Evolutionary conservation across 495 filamentous ascomycete species (phyloP), one percentile per base, ranked within the genome.

Genomic region (Aspergillus ostianus): DNA sequence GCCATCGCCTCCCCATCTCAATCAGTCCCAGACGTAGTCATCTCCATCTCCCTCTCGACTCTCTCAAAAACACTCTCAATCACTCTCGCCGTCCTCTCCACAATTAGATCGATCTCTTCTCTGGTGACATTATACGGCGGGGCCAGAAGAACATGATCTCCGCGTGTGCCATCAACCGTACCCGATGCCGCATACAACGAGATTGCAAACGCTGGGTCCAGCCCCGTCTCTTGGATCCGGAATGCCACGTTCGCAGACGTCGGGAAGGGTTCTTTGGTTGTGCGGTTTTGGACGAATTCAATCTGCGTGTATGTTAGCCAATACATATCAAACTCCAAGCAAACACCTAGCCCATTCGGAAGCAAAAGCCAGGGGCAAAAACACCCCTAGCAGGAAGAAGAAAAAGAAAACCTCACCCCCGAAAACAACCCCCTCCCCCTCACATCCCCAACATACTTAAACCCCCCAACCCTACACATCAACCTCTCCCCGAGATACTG

Each of bases 61-160:
- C 65, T 63, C 0, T 51, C 53, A 66, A 80, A 73, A 8, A 78
- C 73, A 27, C 64, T 70, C 4, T 66, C 58, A 13, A 80, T 32
- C 41, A 79, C 73, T 50, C 56, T 64, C 3, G 26, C 71, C 5
- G 81, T 72, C 5, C 64, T 71, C 20, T 78, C 67, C 32, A 85
- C 79, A 53, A 90, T 85, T 51, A 71, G 73, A 60, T 86, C 82
- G 55, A 91, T 79, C 30, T 90, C 87, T 12, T 83, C 80, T 32
- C 68, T 70, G 0, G 81, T 83, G 48, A 89, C 77, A 57, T 82
- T 92, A 70, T 88, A 95, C 1, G 91, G 80, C 4, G 92, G 92
- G 20, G 88, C 82, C 56, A 96, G 63, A 32, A 95, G 74, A 15
- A 93, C 72, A 74, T 92, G 88, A 65, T 97, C 92, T 1, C 90